These are phyloP conservation scores for Suillus subaureus DNA, from an alignment of 768 basidiomycete species.

Conservation along the genomic window DNA sequence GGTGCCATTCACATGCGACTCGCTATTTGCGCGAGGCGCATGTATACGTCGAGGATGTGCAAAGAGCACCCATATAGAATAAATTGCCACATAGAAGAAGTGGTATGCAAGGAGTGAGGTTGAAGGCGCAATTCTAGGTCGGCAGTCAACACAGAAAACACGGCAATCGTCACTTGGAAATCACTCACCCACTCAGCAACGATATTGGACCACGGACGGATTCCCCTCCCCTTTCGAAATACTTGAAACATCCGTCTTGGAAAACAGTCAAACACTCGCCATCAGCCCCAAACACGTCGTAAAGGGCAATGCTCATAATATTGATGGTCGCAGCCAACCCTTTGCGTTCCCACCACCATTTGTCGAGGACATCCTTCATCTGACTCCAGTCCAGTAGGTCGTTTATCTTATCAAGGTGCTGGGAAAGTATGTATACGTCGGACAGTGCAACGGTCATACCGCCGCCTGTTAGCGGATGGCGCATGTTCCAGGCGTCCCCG, in stretches of 20 bases:
- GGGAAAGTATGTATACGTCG: slow-evolving; percentile 77
- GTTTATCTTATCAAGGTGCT: slow-evolving; percentile 53
- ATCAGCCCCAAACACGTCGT: slow-evolving; percentile 93
- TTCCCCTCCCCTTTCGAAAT: slow-evolving; percentile 92
- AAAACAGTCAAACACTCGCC: slow-evolving; percentile 72
- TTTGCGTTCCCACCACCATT: slow-evolving; percentile 90
- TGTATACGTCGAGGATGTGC: slow-evolving; percentile 51
- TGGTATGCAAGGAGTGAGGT: slow-evolving; percentile 82
- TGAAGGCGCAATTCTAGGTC: slow-evolving; percentile 71
- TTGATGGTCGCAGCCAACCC: slow-evolving; percentile 85
- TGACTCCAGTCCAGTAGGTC: slow-evolving; percentile 51
- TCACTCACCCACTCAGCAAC: slow-evolving; percentile 79
- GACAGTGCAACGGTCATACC: slow-evolving; percentile 97
- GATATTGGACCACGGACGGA: slow-evolving; percentile 88
- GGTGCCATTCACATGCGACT: slow-evolving; percentile 4
- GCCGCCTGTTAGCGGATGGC: slow-evolving; percentile 95
- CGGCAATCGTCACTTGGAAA: not conserved
- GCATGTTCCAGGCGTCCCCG: slow-evolving; percentile 99
- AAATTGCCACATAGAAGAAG: slow-evolving; percentile 96
- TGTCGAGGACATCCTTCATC: slow-evolving; percentile 53
- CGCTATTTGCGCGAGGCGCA: slow-evolving; percentile 21
- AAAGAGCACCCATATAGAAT: slow-evolving; percentile 84
- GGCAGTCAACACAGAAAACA: slow-evolving; percentile 1
- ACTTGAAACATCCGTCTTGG: slow-evolving; percentile 91
- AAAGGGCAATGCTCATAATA: slow-evolving; percentile 89